These are phyloP conservation scores for Coprinopsis cinerea DNA, from an alignment of 768 basidiomycete genomes.

Conservation along the genomic window DNA sequence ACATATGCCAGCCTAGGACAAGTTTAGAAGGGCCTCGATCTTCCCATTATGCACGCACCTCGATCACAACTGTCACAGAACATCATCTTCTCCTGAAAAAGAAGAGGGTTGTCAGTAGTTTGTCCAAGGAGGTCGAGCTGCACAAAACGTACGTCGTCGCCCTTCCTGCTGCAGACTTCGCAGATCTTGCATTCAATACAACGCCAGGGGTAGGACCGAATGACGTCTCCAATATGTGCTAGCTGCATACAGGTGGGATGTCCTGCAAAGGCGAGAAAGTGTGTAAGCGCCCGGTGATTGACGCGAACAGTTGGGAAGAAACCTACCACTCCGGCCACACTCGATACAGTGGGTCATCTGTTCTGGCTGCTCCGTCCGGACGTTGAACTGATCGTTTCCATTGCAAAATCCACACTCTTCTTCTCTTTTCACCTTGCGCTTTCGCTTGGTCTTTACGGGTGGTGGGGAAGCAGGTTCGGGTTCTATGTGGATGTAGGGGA, in stretches of 20 bases:
- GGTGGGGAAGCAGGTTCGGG: constrained; percentile 30
- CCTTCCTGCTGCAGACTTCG: constrained; percentile 79
- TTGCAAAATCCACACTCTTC: constrained; percentile 74
- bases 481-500: constrained; percentile 45
- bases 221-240: constrained; percentile 47
- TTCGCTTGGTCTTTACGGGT: constrained; percentile 43
- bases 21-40: constrained; percentile 6
- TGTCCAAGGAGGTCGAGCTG: constrained; percentile 5
- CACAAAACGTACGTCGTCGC: constrained; percentile 72
- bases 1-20: constrained; percentile 72
- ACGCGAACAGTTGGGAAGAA: constrained; percentile 5
- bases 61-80: constrained; percentile 95
- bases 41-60: constrained; percentile 37
- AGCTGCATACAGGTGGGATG: constrained; percentile 85
- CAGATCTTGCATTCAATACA: constrained; percentile 93
- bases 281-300: constrained; percentile 9
- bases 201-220: constrained; percentile 75
- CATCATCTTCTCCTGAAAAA: constrained; percentile 62
- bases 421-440: constrained; percentile 46
- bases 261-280: constrained; percentile 33
- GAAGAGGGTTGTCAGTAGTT: constrained; percentile 10
- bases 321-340: constrained; percentile 76
- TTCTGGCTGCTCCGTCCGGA: constrained; percentile 46
- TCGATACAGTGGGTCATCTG: constrained; percentile 71
- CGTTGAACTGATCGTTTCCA: constrained; percentile 58